Base-by-base conservation (phyloP, 176 grass and related monocot genomes). In the Cenchrus purpureus region DNA sequence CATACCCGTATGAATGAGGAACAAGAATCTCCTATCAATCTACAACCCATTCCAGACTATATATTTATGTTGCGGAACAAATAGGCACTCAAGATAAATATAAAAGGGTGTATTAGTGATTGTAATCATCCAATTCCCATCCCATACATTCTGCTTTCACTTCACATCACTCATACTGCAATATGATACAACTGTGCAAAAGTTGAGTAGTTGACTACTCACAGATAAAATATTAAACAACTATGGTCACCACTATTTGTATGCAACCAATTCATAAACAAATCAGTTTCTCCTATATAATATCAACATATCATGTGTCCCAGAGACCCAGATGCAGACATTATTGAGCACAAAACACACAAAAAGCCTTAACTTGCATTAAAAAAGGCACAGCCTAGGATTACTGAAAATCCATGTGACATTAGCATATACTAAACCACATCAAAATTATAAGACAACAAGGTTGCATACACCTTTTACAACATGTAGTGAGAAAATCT, bases 371-470 rank as follows among this genome's bases (percentile, higher is more conserved):
- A 54, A 42, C 43, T 51, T 48, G 40, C 56, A 68, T 76, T 68
- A 12, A 20, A 68, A 65, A 49, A 17, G 17, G 43, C 50, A 73
- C 8, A 14, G 10, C 15, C 68, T 75, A 43, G 32, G 43, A 59
- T 40, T 28, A 68, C 25, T 42, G 22, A 85, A 45, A 68, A 62
- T 52, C 4, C 31, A 68, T 31, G 63, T 10, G 9, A 82, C 22
- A 40, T 43, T 48, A 54, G 2, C 4, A 46, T 46, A 62, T 48
- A 77, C 57, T 55, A 46, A 62, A 53, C 19, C 45, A 70, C 5
- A 59, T 59, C 57, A 59, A 59, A 57, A 49, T 8, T 77, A 62
- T 74, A 71, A 76, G 61, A 69, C 60, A 82, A 32, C 12, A 70
- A 12, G 37, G 67, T 20, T 6, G 16, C 60, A 65, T 73, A 8